Evolutionary conservation across 805 yeast genomes (phyloP).

Genomic region (Wickerhamomyces canadensis): DNA sequence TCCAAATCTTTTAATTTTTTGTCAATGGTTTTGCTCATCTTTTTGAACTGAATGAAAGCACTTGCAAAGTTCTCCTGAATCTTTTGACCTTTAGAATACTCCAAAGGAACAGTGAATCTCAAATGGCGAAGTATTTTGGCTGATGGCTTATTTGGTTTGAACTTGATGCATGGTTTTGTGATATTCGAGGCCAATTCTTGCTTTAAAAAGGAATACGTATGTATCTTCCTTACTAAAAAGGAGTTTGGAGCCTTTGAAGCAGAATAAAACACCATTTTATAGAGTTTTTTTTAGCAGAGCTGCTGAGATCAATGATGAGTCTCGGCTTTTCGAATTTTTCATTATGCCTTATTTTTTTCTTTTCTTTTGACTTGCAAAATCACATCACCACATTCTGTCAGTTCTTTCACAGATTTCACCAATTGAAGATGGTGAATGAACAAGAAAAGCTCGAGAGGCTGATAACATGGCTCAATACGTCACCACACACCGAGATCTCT

Average conservation of each 20-base stretch:
- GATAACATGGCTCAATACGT: background rate
- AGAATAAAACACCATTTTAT: background rate
- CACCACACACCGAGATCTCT: slow-evolving; percentile 24
- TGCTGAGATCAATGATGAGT: too few species aligned
- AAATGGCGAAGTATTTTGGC: slow-evolving; percentile 37
- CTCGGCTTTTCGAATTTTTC: too few species aligned
- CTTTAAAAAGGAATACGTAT: background rate
- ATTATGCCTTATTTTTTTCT: background rate
- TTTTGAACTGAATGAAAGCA: slow-evolving; percentile 53
- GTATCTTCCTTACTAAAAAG: background rate
- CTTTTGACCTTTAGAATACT: slow-evolving; percentile 43
- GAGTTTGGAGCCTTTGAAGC: background rate
- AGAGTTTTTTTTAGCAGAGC: too few species aligned
- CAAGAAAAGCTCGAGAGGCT: background rate
- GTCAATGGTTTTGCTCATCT: slow-evolving; percentile 42
- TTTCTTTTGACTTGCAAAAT: too few species aligned
- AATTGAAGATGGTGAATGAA: too few species aligned
- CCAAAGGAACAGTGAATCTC: slow-evolving; percentile 33
- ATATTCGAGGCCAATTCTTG: background rate
- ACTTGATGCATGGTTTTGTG: slow-evolving; percentile 13
- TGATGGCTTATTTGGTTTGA: slow-evolving; percentile 28
- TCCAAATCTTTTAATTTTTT: slow-evolving; percentile 34
- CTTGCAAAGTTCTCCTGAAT: slow-evolving; percentile 53
- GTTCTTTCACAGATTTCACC: too few species aligned
- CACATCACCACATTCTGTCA: too few species aligned